A percentile compares a stretch with the other conserved stretches of the same genome.
These are phyloP conservation scores for Pichia heedii DNA, from an alignment of 805 yeast genomes.

Conservation along the genomic window DNA sequence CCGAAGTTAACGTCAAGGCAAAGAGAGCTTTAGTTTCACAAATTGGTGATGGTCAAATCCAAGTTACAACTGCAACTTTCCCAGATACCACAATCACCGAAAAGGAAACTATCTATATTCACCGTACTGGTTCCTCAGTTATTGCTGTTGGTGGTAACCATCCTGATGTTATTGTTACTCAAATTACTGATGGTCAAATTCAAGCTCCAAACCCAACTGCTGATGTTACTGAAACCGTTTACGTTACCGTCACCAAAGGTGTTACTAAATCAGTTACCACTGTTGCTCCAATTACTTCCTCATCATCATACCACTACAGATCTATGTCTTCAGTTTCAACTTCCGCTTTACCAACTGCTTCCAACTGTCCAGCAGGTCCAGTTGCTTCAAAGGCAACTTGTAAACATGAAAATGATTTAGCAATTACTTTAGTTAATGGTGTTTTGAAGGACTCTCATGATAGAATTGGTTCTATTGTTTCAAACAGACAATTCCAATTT, in stretches of 20 bases:
- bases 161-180: conserved; percentile 11
- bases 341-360: conserved; percentile 11
- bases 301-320: conserved; percentile 26
- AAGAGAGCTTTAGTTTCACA: conserved; percentile 29
- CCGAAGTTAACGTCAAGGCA: conserved; percentile 29
- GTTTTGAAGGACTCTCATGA: conserved; percentile 38
- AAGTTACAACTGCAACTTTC: conserved; percentile 29
- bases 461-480: conserved; percentile 51
- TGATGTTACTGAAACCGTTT: conserved; percentile 21
- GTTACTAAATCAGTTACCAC: conserved; percentile 28
- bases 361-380: conserved; percentile 21
- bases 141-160: conserved; percentile 25
- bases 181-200: conserved; percentile 35
- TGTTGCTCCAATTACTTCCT: conserved; percentile 30
- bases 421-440: conserved; percentile 34
- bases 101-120: conserved; percentile 28
- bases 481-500: conserved; percentile 57
- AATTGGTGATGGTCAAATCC: conserved; percentile 39
- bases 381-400: conserved; percentile 26
- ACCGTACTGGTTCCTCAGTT: conserved; percentile 25
- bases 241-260: conserved; percentile 14
- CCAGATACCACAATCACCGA: conserved; percentile 10
- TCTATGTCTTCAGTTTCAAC: conserved; percentile 12
- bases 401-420: conserved; percentile 29
- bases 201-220: conserved; percentile 31